These are phyloP conservation scores for Chlorella variabilis DNA, from an alignment of 163 green algal genomes.

Conservation along the genomic window DNA sequence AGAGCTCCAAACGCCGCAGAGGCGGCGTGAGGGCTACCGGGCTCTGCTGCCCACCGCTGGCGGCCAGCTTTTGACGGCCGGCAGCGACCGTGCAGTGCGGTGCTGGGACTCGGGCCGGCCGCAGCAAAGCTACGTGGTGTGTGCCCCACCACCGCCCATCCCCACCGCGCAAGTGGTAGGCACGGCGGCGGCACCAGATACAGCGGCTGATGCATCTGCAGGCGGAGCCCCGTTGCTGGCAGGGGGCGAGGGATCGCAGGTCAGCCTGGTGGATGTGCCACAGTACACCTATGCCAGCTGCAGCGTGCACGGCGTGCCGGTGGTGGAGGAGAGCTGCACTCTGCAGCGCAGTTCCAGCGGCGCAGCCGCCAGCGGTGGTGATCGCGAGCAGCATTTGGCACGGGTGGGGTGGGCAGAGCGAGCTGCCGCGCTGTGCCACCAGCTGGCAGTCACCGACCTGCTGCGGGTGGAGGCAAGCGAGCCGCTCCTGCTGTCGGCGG, in stretches of 20 bases:
- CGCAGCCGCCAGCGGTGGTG: background rate
- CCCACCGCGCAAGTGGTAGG: constrained; percentile 11
- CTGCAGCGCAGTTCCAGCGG: constrained; percentile 25
- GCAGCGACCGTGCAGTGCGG: constrained; percentile 67
- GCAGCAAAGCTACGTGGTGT: constrained; percentile 72
- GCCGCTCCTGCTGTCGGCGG: constrained; percentile 67
- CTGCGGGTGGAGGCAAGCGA: constrained; percentile 51
- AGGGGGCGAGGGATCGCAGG: background rate
- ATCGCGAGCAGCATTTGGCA: background rate
- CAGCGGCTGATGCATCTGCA: background rate
- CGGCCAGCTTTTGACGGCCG: constrained; percentile 70
- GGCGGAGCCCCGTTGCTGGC: background rate
- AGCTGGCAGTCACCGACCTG: constrained; percentile 67
- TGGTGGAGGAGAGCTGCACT: constrained; percentile 65
- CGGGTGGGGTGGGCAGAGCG: constrained; percentile 19
- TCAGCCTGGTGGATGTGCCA: constrained; percentile 22
- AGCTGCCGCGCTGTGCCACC: constrained; percentile 60
- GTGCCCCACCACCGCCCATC: constrained; percentile 53
- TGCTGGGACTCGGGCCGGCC: constrained; percentile 55
- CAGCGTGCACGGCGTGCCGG: constrained; percentile 49
- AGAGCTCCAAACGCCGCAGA: constrained; percentile 52
- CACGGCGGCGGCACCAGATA: background rate
- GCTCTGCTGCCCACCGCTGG: constrained; percentile 70
- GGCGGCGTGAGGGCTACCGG: constrained; percentile 23
- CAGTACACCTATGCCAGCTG: constrained; percentile 6